Evolutionary conservation across 2,329 filamentous ascomycete genomes (phyloP), one percentile per base, ranked within the genome.

Genomic region (Fusarium albosuccineum): DNA sequence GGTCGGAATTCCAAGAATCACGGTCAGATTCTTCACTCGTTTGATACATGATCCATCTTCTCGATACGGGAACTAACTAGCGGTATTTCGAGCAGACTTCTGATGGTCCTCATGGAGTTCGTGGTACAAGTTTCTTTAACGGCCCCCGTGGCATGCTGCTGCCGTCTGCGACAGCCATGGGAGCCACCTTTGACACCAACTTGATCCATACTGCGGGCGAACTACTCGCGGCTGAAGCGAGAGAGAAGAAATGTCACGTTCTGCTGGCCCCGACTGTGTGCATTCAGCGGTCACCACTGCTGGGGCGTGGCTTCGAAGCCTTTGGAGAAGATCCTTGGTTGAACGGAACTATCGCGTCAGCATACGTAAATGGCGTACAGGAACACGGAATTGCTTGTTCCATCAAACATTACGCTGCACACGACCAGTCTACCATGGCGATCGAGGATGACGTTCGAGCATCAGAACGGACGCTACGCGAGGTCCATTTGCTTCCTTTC

Each of bases 161-260:
- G 5, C 70, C 70, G 1, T 73, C 64, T 22, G 75, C 71, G 10
- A 73, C 71, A 9, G 70, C 61, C 26, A 64, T 91, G 60, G 89
- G 87, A 8, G 86, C 88, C 11, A 89, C 88, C 9, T 91, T 87
- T 82, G 87, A 91, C 68, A 68, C 80, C 2, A 82, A 86, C 3
- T 76, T 90, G 29, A 80, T 89, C 44, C 76, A 83, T 41, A 75
- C 83, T 50, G 81, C 88, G 14, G 89, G 88, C 14, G 77, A 81
- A 11, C 77, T 88, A 10, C 82, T 91, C 64, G 88, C 83, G 10
- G 82, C 86, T 16, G 89, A 78, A 42, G 66, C 73, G 0, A 70
- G 66, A 10, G 61, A 61, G 56, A 93, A 93, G 78, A 90, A 90
- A 55, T 84, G 90, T 9, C 89, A 92, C 71, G 85, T 92, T 9